Evolutionary conservation across 2,329 filamentous ascomycete species (phyloP).

Genomic region (Colletotrichum sp.): DNA sequence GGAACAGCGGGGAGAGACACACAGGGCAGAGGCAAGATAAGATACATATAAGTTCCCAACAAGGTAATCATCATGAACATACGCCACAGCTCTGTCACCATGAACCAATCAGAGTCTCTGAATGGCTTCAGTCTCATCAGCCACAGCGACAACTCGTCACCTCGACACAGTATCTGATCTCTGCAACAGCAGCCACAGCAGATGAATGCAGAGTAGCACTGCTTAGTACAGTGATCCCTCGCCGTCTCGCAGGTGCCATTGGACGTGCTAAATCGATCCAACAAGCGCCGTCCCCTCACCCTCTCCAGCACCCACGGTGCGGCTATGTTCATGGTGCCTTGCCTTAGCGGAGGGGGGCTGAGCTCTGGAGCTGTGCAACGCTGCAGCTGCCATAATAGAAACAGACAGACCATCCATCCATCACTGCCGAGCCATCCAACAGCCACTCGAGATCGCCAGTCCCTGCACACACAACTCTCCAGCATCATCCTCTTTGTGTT

Average conservation of each 20-base stretch:
- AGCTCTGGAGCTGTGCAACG: background rate
- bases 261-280: background rate
- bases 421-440: background rate
- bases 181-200: background rate
- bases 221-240: background rate
- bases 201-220: background rate
- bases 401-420: background rate
- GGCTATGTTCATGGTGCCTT: constrained; percentile 7
- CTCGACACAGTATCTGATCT: background rate
- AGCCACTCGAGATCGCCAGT: background rate
- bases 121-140: background rate
- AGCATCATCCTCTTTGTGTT: background rate
- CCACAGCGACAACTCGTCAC: background rate
- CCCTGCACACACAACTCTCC: background rate
- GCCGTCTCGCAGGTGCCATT: background rate
- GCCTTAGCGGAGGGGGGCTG: constrained; percentile 7
- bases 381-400: constrained; percentile 9
- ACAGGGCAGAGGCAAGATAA: background rate
- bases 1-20: background rate
- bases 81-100: background rate
- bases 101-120: background rate
- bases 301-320: background rate
- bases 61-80: background rate
- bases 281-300: constrained; percentile 1
- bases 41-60: background rate